These are phyloP conservation scores for Phialophora macrospora DNA, from an alignment of 2,329 filamentous ascomycete genomes.

Conservation along the genomic window DNA sequence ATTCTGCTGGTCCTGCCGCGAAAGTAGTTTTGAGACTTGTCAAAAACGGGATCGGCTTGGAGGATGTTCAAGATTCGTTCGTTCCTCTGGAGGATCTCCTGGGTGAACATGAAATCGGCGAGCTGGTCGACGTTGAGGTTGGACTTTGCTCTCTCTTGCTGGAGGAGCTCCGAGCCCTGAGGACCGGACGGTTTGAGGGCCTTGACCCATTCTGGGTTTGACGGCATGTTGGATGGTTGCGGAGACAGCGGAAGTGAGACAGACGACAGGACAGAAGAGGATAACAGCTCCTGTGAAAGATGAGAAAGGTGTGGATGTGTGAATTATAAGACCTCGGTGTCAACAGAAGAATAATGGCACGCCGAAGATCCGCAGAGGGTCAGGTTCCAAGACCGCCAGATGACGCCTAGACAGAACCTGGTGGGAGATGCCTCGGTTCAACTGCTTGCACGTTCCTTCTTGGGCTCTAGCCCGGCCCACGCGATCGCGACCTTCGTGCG, in stretches of 20 bases:
- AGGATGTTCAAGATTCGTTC: constrained; percentile 67
- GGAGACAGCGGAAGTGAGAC: background rate
- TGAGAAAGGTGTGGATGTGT: background rate
- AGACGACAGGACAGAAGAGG: background rate
- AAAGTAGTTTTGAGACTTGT: constrained; percentile 80
- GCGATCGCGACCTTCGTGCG: constrained; percentile 14
- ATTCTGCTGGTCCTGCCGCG: constrained; percentile 71
- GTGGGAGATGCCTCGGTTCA: constrained; percentile 11
- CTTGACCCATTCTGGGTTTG: constrained; percentile 68
- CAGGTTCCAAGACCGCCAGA: background rate
- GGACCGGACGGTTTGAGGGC: constrained; percentile 68
- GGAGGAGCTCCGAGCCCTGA: constrained; percentile 71
- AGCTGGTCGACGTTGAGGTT: constrained; percentile 70
- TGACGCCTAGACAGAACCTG: background rate
- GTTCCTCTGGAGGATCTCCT: constrained; percentile 66
- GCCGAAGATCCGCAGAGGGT: constrained; percentile 14
- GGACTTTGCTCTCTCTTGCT: constrained; percentile 70
- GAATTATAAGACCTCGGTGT: constrained; percentile 10
- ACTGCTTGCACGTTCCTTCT: background rate
- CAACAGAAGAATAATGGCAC: constrained; percentile 1
- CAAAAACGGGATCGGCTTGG: constrained; percentile 70
- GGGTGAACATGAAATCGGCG: constrained; percentile 71
- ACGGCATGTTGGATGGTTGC: constrained; percentile 38
- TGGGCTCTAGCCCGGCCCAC: constrained; percentile 2
- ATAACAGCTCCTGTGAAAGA: background rate